Evolutionary conservation across 192 early-diverging fungal species (phyloP).

Genomic region (Backusella westeae): DNA sequence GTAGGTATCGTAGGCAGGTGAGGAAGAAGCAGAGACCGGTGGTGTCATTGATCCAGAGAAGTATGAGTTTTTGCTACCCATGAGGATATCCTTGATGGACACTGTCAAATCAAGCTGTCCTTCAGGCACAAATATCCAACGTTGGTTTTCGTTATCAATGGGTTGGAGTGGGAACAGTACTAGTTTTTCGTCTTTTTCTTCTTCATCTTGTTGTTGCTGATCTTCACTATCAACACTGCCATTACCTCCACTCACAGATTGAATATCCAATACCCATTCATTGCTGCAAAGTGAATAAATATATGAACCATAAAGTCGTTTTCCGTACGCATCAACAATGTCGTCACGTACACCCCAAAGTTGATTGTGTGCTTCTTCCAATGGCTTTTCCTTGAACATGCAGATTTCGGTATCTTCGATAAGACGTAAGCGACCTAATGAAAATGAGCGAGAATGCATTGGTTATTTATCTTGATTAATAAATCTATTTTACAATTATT

Average conservation of each 20-base stretch:
- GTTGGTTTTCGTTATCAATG: constrained; percentile 33
- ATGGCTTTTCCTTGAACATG: constrained; percentile 20
- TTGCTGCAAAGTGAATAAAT: constrained; percentile 23
- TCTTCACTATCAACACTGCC: background rate
- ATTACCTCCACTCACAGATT: background rate
- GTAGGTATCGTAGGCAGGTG: background rate
- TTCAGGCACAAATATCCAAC: constrained; percentile 29
- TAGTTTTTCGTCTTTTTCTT: constrained; percentile 7
- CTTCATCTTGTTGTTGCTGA: background rate
- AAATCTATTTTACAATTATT: background rate
- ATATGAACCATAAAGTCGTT: constrained; percentile 15
- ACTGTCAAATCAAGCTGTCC: constrained; percentile 9
- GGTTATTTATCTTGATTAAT: too few relatives aligned
- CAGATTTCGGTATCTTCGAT: constrained; percentile 42
- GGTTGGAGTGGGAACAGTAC: constrained; percentile 26
- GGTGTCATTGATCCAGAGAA: constrained; percentile 4
- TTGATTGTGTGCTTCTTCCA: constrained; percentile 30
- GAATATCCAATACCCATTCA: constrained; percentile 36
- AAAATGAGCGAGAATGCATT: background rate
- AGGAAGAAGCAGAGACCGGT: constrained; percentile 1
- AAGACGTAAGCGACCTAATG: constrained; percentile 33
- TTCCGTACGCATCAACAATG: constrained; percentile 7
- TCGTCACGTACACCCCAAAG: constrained; percentile 23
- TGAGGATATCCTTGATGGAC: background rate
- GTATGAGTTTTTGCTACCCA: background rate